Conservation (phyloP, 345 rosid species). For the Nephelium lappaceum region DNA sequence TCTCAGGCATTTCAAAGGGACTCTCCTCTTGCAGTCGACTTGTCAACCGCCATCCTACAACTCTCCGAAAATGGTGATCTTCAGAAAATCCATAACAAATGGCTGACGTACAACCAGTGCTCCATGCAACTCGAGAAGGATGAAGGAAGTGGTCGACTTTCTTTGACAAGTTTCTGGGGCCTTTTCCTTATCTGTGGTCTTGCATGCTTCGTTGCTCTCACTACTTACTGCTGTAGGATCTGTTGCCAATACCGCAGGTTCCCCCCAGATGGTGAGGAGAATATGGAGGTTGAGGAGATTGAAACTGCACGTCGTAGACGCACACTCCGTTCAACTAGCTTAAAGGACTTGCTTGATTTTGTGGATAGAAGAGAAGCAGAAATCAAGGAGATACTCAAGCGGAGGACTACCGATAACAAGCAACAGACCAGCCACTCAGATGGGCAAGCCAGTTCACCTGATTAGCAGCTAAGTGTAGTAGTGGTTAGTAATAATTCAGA, state of each 20-base stretch:
- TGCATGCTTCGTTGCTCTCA: constrained; percentile 60
- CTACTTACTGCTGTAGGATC: constrained; percentile 54
- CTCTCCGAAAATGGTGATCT: constrained; percentile 90
- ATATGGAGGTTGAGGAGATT: constrained; percentile 38
- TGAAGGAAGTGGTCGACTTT: constrained; percentile 47
- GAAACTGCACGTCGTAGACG: constrained; percentile 50
- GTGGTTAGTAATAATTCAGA: not conserved
- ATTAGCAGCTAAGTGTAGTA: constrained; percentile 15
- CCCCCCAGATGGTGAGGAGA: constrained; percentile 42
- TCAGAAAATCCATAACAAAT: constrained; percentile 73
- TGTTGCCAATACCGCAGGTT: constrained; percentile 61
- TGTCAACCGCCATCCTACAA: constrained; percentile 85
- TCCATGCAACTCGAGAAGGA: constrained; percentile 32
- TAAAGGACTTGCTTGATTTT: constrained; percentile 52
- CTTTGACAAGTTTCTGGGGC: constrained; percentile 86
- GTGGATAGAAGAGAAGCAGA: constrained; percentile 62
- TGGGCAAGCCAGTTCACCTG: constrained; percentile 32
- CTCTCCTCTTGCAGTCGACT: constrained; percentile 85
- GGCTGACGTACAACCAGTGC: constrained; percentile 61
- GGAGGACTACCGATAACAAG: constrained; percentile 46
- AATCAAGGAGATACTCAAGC: constrained; percentile 55
- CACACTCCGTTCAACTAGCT: constrained; percentile 44
- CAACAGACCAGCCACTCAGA: constrained; percentile 40
- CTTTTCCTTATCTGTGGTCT: constrained; percentile 78
- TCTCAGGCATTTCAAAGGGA: constrained; percentile 91